A percentile compares a stretch with the other conserved stretches of the same genome.
These are phyloP conservation scores for Schizonepeta tenuifolia DNA, from an alignment of 257 asterid species.

Conservation along the genomic window DNA sequence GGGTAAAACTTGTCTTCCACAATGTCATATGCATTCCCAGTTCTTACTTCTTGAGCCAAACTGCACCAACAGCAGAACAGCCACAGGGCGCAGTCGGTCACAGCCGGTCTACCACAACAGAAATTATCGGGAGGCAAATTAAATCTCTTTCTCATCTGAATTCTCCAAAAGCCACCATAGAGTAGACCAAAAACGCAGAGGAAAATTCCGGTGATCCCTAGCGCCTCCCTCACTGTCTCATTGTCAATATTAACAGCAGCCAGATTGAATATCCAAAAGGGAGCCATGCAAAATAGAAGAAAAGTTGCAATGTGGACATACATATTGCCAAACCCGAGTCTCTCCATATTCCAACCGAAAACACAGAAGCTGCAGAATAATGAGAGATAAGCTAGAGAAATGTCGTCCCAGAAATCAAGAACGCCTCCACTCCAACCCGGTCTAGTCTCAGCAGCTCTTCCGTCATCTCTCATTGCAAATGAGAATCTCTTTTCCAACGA, in stretches of 20 bases:
- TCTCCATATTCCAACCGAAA: constrained; percentile 98
- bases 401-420: constrained; percentile 87
- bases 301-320: constrained; percentile 91
- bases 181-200: constrained; percentile 82
- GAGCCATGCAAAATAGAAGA: constrained; percentile 86
- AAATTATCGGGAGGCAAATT: constrained; percentile 66
- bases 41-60: constrained; percentile 87
- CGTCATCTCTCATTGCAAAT: constrained; percentile 50
- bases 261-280: constrained; percentile 83
- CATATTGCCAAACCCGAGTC: constrained; percentile 92
- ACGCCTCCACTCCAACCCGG: constrained; percentile 91
- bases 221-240: constrained; percentile 63
- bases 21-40: constrained; percentile 74
- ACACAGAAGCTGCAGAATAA: constrained; percentile 85
- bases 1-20: constrained; percentile 68
- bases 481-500: constrained; percentile 66
- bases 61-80: constrained; percentile 95
- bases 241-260: constrained; percentile 80
- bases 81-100: constrained; percentile 78
- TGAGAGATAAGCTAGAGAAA: constrained; percentile 83
- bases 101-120: constrained; percentile 67
- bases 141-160: constrained; percentile 85
- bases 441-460: constrained; percentile 46
- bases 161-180: constrained; percentile 95
- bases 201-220: constrained; percentile 75